These are phyloP conservation scores for Abrus precatorius DNA, from an alignment of 306 rosid species.

Conservation along the genomic window DNA sequence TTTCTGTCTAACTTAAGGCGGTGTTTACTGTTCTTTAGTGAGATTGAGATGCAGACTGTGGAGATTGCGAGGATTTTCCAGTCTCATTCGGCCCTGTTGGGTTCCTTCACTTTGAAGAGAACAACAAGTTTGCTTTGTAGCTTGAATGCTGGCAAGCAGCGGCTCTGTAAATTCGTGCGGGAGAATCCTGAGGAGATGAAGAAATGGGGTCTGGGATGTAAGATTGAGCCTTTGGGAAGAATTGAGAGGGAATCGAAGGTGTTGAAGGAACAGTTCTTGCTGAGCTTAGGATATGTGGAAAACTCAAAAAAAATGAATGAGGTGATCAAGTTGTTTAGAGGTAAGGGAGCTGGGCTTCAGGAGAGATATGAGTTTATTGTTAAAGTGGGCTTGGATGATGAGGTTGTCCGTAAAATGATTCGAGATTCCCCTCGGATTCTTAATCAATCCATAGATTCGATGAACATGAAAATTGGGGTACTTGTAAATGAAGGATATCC, in stretches of 20 bases:
- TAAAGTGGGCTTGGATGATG: conserved; percentile 67
- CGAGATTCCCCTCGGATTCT: conserved; percentile 72
- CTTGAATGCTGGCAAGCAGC: conserved; percentile 77
- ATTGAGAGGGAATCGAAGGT: conserved; percentile 39
- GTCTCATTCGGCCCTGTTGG: conserved; percentile 63
- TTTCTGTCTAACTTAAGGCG: conserved; percentile 70
- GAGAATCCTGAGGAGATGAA: conserved; percentile 70
- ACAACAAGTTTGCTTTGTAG: conserved; percentile 57
- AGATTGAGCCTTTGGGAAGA: conserved; percentile 53
- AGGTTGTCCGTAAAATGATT: conserved; percentile 65
- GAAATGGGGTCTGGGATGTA: conserved; percentile 70
- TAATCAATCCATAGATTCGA: conserved; percentile 61
- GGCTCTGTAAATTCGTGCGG: conserved; percentile 57
- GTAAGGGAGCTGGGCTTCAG: conserved; percentile 82
- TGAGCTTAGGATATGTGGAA: conserved; percentile 66
- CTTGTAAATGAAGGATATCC: conserved; percentile 73
- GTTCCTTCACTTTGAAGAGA: conserved; percentile 66
- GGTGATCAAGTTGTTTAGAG: conserved; percentile 64
- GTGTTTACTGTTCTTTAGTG: conserved; percentile 58
- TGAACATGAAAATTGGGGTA: conserved; percentile 65
- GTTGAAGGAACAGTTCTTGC: conserved; percentile 66
- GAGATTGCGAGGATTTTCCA: conserved; percentile 67
- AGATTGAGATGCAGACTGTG: conserved; percentile 63
- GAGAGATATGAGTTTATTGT: conserved; percentile 79
- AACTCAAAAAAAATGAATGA: conserved; percentile 59